Percentiles rank a stretch among this genome's conserved stretches.
Conservation (phyloP, 148 eudicot genomes). For the Rhododendron vialii region DNA sequence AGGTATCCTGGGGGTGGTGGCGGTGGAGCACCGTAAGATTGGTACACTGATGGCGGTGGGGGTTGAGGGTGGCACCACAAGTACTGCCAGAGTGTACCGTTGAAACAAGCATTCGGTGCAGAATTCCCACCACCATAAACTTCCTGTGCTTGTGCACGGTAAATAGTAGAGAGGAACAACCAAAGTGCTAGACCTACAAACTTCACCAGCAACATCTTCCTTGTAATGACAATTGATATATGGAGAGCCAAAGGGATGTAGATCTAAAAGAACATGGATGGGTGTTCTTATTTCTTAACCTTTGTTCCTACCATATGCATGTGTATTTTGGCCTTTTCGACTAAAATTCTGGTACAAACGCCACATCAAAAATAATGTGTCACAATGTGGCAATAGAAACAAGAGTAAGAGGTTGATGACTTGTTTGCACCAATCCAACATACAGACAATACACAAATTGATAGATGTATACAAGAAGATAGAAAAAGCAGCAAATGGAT, state of each 20-base stretch:
- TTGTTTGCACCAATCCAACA: background rate
- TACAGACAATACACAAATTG: background rate
- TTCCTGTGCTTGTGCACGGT: background rate
- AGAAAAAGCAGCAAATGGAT: background rate
- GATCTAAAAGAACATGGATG: background rate
- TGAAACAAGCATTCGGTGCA: background rate
- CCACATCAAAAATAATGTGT: background rate
- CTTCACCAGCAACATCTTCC: background rate
- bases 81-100: constrained; percentile 10
- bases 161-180: background rate
- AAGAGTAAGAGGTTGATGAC: background rate
- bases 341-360: background rate
- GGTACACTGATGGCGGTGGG: constrained; percentile 7
- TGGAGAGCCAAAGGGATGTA: background rate
- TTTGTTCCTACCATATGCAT: background rate
- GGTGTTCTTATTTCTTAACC: background rate
- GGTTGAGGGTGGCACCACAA: constrained; percentile 13
- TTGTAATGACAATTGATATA: background rate
- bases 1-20: background rate
- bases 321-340: background rate
- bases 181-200: background rate
- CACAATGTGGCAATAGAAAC: constrained; percentile 10
- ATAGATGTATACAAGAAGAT: background rate
- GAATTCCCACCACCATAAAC: constrained; percentile 10
- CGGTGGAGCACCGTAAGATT: constrained; percentile 3